Conservation (phyloP, 768 basidiomycete genomes). For the Cytidiella melzeri region DNA sequence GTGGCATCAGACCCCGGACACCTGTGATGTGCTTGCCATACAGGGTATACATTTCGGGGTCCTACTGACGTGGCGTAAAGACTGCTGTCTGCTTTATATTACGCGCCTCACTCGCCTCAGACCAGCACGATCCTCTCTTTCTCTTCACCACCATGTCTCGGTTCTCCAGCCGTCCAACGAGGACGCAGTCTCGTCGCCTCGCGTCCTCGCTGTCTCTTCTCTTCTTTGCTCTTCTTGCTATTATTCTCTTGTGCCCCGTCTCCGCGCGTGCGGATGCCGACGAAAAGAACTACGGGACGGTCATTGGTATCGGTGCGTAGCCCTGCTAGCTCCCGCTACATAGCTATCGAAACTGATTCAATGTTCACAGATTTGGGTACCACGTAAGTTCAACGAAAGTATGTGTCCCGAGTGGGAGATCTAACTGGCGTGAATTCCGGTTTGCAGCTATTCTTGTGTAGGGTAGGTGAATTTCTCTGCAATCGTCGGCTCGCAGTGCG, state of each 20-base stretch:
- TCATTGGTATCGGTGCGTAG: constrained; percentile 82
- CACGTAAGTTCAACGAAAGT: constrained; percentile 40
- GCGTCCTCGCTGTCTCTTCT: constrained; percentile 54
- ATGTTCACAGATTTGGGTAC: constrained; percentile 74
- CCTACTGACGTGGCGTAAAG: constrained; percentile 13
- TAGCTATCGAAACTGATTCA: constrained; percentile 11
- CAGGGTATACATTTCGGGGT: constrained; percentile 5
- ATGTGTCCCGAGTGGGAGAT: too few relatives aligned
- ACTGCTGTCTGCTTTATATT: constrained; percentile 2
- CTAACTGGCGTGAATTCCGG: too few relatives aligned
- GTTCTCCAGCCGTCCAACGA: constrained; percentile 39
- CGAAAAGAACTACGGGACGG: constrained; percentile 78
- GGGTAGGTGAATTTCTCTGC: constrained; percentile 54
- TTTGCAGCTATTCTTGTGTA: constrained; percentile 75
- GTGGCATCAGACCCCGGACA: constrained; percentile 11
- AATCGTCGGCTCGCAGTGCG: neutral
- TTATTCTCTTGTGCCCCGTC: constrained; percentile 66
- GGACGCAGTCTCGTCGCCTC: constrained; percentile 49
- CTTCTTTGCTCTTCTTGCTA: constrained; percentile 46
- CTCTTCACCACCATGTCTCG: constrained; percentile 11
- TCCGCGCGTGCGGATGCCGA: constrained; percentile 53
- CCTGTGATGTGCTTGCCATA: constrained; percentile 1
- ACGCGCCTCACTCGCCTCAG: neutral
- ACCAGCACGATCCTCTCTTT: constrained; percentile 2
- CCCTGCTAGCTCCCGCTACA: neutral